Evolutionary conservation across 257 asterid genomes (phyloP), one percentile per base, ranked within the genome.

Genomic region (Hygrophila difformis): DNA sequence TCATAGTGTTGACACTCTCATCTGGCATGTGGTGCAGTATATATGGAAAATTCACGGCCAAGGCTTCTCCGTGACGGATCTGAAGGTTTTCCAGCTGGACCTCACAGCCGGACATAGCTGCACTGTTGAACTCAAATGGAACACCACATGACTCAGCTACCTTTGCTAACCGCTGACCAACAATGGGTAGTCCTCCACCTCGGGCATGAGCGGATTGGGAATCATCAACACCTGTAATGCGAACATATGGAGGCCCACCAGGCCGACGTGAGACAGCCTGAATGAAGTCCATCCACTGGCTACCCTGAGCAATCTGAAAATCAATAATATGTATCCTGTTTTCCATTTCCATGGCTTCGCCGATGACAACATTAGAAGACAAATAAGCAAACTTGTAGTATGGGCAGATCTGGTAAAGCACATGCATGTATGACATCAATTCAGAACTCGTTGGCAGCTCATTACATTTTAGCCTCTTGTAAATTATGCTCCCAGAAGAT

Each of bases 11-110:
- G 40, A 88, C 95, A 0, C 95, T 81, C 84, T 88, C 95, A 13
- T 88, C 97, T 1, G 97, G 97, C 87, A 88, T 74, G 82, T 84
- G 97, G 64, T 88, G 97, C 57, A 88, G 59, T 49, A 84, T 59
- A 66, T 68, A 88, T 9, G 97, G 95, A 11, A 84, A 88, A 49
- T 84, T 84, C 38, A 88, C 94, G 0, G 94, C 94, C 59, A 88
- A 35, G 39, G 95, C 95, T 67, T 88, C 97, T 5, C 94, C 97
- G 0, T 33, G 60, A 6, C 53, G 73, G n/a, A 84, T 43, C 19
- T 39, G 19, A 5, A 88, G 82, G 59, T 70, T 66, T 68, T 78
- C 79, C 1, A 63, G 62, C 8, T 69, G 68, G 31, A 88, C 89
- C 55, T 76, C 82, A 37, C 68, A 60, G 6, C 94, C 95, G 0